These are phyloP conservation scores for Claviceps monticola DNA, from an alignment of 2,329 filamentous ascomycete species.

Conservation along the genomic window DNA sequence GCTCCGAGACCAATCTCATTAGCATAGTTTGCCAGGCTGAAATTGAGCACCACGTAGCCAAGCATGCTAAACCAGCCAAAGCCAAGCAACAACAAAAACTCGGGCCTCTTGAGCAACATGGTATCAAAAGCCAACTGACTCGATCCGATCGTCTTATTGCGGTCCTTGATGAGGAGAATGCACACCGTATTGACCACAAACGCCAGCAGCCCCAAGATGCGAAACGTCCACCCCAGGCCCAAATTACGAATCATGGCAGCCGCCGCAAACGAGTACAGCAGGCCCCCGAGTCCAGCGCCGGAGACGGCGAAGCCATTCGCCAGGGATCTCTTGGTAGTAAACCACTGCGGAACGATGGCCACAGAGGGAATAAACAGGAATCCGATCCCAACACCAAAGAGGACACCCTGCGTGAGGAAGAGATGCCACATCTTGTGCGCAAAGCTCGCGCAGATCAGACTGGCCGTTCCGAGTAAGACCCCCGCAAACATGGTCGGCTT, in stretches of 20 bases:
- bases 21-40: constrained; percentile 62
- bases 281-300: constrained; percentile 63
- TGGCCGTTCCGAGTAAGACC: constrained; percentile 46
- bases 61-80: constrained; percentile 63
- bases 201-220: constrained; percentile 49
- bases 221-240: constrained; percentile 52
- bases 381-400: constrained; percentile 68
- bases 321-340: constrained; percentile 50
- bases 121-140: constrained; percentile 53
- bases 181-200: constrained; percentile 51
- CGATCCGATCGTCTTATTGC: constrained; percentile 58
- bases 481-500: constrained; percentile 50
- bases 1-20: constrained; percentile 51
- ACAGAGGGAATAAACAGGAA: constrained; percentile 59
- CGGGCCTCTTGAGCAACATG: constrained; percentile 42
- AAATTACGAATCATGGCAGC: constrained; percentile 54
- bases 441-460: constrained; percentile 58
- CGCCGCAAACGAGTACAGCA: constrained; percentile 52
- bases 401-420: constrained; percentile 59
- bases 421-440: constrained; percentile 59
- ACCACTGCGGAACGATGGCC: constrained; percentile 61
- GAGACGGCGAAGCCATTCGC: constrained; percentile 55
- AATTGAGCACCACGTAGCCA: constrained; percentile 64
- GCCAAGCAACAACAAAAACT: constrained; percentile 50
- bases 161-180: constrained; percentile 50